Base-by-base conservation (phyloP, 495 filamentous ascomycete species). In the Apodospora peruviana region DNA sequence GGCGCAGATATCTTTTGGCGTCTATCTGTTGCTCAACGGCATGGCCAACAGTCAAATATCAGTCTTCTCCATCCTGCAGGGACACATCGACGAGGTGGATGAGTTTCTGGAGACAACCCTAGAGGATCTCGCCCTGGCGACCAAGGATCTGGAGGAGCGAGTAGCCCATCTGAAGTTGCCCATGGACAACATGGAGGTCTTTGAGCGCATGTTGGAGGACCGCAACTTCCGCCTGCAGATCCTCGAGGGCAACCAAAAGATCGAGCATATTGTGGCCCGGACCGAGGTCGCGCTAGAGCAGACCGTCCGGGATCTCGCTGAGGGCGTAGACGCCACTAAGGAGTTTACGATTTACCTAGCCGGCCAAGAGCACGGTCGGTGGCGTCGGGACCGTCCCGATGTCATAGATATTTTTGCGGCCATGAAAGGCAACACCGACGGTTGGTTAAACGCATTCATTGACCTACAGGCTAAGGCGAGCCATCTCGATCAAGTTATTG, bases 1-100 rank as follows among this genome's bases (percentile, higher is more conserved):
- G 58, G 84, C 93, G 7, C 93, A 98, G 60, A 91, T 96, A 57
- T 84, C 86, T 0, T 98, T 96, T 63, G 93, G 94, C 22, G 81
- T 97, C 24, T 87, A 96, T 68, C 76, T 98, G 11, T 71, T 98
- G 25, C 82, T 91, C 27, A 84, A 91, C 56, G 80, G 81, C 40
- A 78, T 94, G 52, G 91, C 93, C 16, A 96, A 89, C 66, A 91
- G 87, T 48, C 85, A 96, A 35, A 75, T 80, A 16, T 83, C 90
- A 51, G 91, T 96, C 14, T 81, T 96, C 55, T 83, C 79, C 39
- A 97, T 97, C 40, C 79, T 98, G 39, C 88, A 96, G 61, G 81
- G 75, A 17, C 93, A 98, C 66, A 91, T 98, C 39, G 83, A 95
- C 61, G 94, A 96, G 61, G 76, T 97, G 29, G 93, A 98, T 64